Evolutionary conservation across 495 filamentous ascomycete genomes (phyloP), one percentile per base, ranked within the genome.

Genomic region (Aspergillus incahuasiensis): DNA sequence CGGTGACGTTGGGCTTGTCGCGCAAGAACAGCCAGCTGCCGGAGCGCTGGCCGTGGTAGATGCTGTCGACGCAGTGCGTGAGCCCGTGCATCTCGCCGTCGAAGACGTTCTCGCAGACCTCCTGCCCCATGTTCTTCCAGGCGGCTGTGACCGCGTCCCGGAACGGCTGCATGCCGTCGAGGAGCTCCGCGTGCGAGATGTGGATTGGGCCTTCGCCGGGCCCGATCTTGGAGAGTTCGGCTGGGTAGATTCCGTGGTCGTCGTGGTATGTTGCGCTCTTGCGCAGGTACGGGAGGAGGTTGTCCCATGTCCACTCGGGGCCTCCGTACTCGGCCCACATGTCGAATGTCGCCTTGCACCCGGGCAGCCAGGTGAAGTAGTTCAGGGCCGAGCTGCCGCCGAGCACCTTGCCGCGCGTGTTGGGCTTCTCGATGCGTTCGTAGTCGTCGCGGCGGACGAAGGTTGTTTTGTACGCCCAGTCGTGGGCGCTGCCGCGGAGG

Each of bases 401-500:
- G 3, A 84, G 73, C 3, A 71, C 70, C 53, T 79, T 80, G 8
- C 82, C 82, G 15, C 80, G 74, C 18, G 77, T 77, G 55, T 83
- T 84, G 34, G 80, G 82, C 68, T 84, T 85, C 63, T 85, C 82
- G 32, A 85, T 62, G 6, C 82, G 80, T 49, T 77, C 76, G 61
- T 85, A 85, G 53, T 85, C 82, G 15, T 77, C 75, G 6, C 81
- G 75, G 51, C 82, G 75, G 67, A 86, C 76, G 74, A 86, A 79
- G 24, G 80, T 83, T 0, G 80, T 80, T 69, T 86, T 84, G 72
- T 83, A 85, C 1, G 66, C 71, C 82, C 82, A 86, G 68, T 86
- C 82, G 58, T 79, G 70, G 54, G 78, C 62, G 57, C 70, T 75
- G n/a, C 64, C 67, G 0, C 74, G 70, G 0, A 79, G 66, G 0